phyloP scores from a whole-genome alignment of 2,329 filamentous ascomycete species.

The Sordariomycetes sp. region DNA sequence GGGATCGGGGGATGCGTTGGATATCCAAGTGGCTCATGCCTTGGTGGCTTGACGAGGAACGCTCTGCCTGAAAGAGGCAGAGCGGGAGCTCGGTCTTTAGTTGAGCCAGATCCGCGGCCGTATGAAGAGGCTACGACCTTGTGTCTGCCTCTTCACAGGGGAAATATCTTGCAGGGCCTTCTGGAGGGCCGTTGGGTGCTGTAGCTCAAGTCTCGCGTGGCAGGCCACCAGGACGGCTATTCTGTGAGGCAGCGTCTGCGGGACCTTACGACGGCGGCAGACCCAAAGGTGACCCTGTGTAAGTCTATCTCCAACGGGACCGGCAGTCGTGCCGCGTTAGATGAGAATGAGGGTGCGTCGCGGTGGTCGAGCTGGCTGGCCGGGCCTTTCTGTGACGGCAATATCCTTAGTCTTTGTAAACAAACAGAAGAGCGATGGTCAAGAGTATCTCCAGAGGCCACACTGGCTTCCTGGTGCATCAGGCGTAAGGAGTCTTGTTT shows the following conservation, averaged over 20 bases:
- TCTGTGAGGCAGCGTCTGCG: not conserved
- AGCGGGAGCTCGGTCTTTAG: conserved; percentile 29
- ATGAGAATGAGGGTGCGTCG: too few species aligned
- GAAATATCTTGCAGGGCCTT: too few species aligned
- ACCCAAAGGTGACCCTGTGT: too few species aligned
- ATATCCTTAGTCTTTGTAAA: too few species aligned
- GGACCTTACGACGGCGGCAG: not conserved
- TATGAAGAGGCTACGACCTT: too few species aligned
- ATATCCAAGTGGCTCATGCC: conserved; percentile 16
- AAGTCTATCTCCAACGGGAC: too few species aligned
- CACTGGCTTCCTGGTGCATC: not conserved
- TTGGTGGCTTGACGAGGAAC: conserved; percentile 18
- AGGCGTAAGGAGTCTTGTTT: not conserved
- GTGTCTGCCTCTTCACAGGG: too few species aligned
- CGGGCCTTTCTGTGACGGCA: too few species aligned
- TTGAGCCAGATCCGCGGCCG: conserved; percentile 31
- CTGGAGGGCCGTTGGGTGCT: too few species aligned
- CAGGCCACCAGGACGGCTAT: not conserved
- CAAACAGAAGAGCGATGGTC: not conserved
- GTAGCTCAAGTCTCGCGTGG: not conserved
- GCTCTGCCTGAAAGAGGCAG: conserved; percentile 31
- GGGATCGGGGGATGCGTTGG: conserved; percentile 14
- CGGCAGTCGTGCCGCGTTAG: too few species aligned
- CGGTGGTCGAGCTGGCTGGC: too few species aligned
- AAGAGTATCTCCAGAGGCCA: not conserved